Conservation (phyloP, 805 yeast species). For the Hanseniaspora valbyensis region DNA sequence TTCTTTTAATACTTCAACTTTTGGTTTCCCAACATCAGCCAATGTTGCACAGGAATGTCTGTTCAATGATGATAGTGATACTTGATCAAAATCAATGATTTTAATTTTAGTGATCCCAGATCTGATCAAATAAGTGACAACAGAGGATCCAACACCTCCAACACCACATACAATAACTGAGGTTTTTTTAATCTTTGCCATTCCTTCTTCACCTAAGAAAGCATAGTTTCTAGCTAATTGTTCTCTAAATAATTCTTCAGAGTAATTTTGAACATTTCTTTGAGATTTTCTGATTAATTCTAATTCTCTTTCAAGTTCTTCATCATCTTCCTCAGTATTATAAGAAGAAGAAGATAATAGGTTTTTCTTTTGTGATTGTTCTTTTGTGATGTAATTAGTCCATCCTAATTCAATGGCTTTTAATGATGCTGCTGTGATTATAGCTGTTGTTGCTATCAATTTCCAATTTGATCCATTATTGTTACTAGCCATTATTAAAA, state of each 20-base stretch:
- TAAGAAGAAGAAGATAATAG: too few species aligned
- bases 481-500: not conserved
- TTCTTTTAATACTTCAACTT: constrained; percentile 67
- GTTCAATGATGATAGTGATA: constrained; percentile 78
- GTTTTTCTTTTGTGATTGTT: too few species aligned
- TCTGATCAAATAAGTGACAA: constrained; percentile 76
- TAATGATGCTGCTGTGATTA: constrained; percentile 28
- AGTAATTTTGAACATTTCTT: constrained; percentile 26
- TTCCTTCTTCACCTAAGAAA: constrained; percentile 78
- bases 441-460: constrained; percentile 26
- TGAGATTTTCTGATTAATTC: constrained; percentile 1
- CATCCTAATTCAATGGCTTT: constrained; percentile 25
- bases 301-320: constrained; percentile 10
- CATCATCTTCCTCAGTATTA: not conserved
- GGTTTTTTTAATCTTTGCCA: constrained; percentile 57
- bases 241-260: constrained; percentile 71
- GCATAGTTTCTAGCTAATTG: constrained; percentile 92
- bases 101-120: constrained; percentile 75
- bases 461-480: constrained; percentile 22
- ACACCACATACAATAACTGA: constrained; percentile 78
- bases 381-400: constrained; percentile 13
- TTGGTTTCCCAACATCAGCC: constrained; percentile 83
- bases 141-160: constrained; percentile 99
- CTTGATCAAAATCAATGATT: constrained; percentile 92
- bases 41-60: constrained; percentile 92